phyloP scores from a whole-genome alignment of 176 grass and related monocot genomes.

The Sorghum bicolor region Sorghum_bicolor_NCBIv3 NC_012873.2:2769501-2770000 shows the following conservation, averaged over 20 bases:
- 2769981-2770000: constrained; percentile 9
- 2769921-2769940: background rate
- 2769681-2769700: constrained; percentile 97
- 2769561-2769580: background rate
- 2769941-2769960: constrained; percentile 4
- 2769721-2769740: constrained; percentile 93
- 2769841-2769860: constrained; percentile 12
- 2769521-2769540: constrained; percentile 78
- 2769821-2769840: constrained; percentile 89
- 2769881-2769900: background rate
- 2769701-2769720: constrained; percentile 98
- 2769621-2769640: constrained; percentile 33
- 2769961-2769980: constrained; percentile 5
- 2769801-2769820: constrained; percentile 98
- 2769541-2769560: background rate
- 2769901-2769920: background rate
- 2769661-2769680: constrained; percentile 96
- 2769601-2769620: constrained; percentile 21
- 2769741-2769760: constrained; percentile 98
- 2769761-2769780: constrained; percentile 80
- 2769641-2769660: constrained; percentile 95
- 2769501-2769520: constrained; percentile 98
- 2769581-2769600: constrained; percentile 4
- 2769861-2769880: background rate
- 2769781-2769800: constrained; percentile 92